phyloP scores from a whole-genome alignment of 2,329 filamentous ascomycete genomes.

The Huntiella decipiens region DNA sequence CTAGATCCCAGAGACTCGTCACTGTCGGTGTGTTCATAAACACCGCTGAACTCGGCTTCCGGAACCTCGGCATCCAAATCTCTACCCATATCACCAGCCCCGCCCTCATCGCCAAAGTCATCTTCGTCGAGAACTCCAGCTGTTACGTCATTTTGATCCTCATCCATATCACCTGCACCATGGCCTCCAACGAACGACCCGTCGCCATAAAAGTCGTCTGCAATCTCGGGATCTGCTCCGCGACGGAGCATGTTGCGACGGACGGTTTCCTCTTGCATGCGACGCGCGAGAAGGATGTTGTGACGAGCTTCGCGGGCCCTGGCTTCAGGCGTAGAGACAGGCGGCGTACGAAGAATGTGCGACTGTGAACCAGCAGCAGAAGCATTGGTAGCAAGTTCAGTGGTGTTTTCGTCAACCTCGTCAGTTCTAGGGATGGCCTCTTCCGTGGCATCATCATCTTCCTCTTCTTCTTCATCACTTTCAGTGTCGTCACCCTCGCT shows the following conservation, averaged over 20 bases:
- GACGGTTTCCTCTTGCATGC: conserved; percentile 42
- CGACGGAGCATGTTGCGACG: conserved; percentile 21
- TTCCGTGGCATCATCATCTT: conserved; percentile 22
- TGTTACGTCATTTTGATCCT: conserved; percentile 1
- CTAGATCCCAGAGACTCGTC: conserved; percentile 42
- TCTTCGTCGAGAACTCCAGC: conserved; percentile 46
- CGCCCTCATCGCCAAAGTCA: conserved; percentile 23
- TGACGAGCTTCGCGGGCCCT: conserved; percentile 25
- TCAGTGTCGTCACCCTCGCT: conserved; percentile 22
- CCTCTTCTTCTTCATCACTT: conserved; percentile 20
- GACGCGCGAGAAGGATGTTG: conserved; percentile 29
- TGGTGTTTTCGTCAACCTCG: conserved; percentile 23
- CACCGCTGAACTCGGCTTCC: conserved; percentile 36
- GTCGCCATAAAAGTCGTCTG: conserved; percentile 26
- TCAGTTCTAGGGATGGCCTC: conserved; percentile 15
- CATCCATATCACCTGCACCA: conserved; percentile 1
- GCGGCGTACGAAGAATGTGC: not conserved
- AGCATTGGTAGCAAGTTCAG: conserved; percentile 1
- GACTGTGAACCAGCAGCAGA: not conserved
- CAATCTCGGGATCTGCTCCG: conserved; percentile 25
- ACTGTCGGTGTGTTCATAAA: conserved; percentile 63
- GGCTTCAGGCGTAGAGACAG: conserved; percentile 14
- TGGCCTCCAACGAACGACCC: conserved; percentile 23
- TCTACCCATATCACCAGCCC: conserved; percentile 29
- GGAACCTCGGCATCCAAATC: conserved; percentile 55